Percentiles rank a stretch among this genome's conserved stretches.
phyloP scores from a whole-genome alignment of 169 alveolate species.

The Eimeria brunetti region DNA sequence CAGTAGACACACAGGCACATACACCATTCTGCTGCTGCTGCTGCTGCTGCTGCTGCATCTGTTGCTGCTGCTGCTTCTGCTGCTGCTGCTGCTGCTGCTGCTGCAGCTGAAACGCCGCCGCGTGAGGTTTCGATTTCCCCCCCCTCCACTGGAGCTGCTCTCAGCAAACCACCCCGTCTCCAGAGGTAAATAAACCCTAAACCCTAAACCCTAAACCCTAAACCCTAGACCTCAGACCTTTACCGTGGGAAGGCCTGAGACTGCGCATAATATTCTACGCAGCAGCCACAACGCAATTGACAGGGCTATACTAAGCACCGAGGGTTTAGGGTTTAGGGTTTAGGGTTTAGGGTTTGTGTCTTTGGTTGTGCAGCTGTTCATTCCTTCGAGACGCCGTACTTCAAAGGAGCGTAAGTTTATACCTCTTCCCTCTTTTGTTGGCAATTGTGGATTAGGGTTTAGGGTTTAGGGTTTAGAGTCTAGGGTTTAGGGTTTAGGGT shows the following conservation, averaged over 20 bases:
- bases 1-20: too few species aligned
- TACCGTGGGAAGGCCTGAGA: too few species aligned
- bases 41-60: too few species aligned
- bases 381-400: slow-evolving; percentile 16
- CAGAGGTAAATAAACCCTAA: not conserved
- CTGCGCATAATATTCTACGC: too few species aligned
- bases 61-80: not conserved
- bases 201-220: slow-evolving; percentile 1
- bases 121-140: not conserved
- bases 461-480: not conserved
- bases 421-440: not conserved
- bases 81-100: slow-evolving; percentile 1
- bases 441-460: not conserved
- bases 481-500: not conserved
- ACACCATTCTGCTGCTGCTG: not conserved
- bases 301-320: not conserved
- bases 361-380: not conserved
- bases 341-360: not conserved
- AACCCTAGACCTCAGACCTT: not conserved
- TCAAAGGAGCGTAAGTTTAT: slow-evolving; percentile 15
- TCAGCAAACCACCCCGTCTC: not conserved
- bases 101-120: not conserved
- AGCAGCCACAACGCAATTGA: not conserved
- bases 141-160: slow-evolving; percentile 4
- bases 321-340: not conserved